Base-by-base conservation (phyloP, 2,329 filamentous ascomycete species). In the Arthrobotrys conoides region DNA sequence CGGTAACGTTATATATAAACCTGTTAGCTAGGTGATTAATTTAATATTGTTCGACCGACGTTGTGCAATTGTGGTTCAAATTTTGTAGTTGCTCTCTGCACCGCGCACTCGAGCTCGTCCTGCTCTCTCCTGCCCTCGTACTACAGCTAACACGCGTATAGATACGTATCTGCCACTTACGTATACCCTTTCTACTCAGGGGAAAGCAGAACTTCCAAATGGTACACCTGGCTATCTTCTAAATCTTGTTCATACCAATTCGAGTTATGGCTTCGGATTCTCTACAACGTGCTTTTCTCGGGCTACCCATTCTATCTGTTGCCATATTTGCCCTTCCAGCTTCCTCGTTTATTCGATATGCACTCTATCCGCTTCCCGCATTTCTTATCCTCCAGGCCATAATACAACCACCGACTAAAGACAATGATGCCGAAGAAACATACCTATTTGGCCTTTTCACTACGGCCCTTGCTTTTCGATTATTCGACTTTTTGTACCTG, bases 401-500 rank as follows among this genome's bases (percentile, higher is more conserved):
- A 8, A 18, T 68, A 38, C 66, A 61, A 20, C 73, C 67, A 38
- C 73, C 73, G 3, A 66, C 30, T 9, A 44, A 63, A 30, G 8
- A 48, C 36, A n/a, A 44, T 18, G 16, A 49, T 10, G 61, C 65
- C 0, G 63, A 77, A 14, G 73, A 77, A 68, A 77, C 48, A 0
- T 77, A 77, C 18, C 12, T 77, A 16, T 57, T 59, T 20, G 73
- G 73, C 1, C 63, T 77, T 16, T 68, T 77, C 16, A 38, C 16
- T 1, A 14, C 68, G 5, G 59, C n/a, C 6, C 57, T 77, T 4
- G 27, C n/a, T 0, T 71, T 71, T 27, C 38, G 73, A 41, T 27
- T 71, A 3, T 55, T 64, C 12, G 67, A 71, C 36, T 71, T 68
- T 64, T 53, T 77, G 3, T 77, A 77, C 38, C 18, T 77, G 20